Evolutionary conservation across 768 basidiomycete genomes (phyloP), one percentile per base, ranked within the genome.

Genomic region (Lactarius indigo): DNA sequence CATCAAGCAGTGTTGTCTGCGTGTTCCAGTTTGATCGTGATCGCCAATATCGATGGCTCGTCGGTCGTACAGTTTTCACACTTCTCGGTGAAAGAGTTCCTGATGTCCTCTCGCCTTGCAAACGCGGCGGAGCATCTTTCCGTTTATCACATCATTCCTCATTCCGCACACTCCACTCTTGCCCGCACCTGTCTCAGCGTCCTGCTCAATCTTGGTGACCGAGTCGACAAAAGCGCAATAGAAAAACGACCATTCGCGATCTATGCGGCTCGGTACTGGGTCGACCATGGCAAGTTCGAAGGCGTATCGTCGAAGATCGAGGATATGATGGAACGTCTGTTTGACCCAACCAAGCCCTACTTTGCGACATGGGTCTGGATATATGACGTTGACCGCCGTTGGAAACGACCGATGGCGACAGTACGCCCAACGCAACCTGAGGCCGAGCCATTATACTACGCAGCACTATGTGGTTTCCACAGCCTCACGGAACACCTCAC

Each of bases 261-360:
- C 5, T 65, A 65, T 13, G 64, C 64, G 23, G 59, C 64, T 26
- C 59, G n/a, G n/a, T 10, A 65, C 23, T 65, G 64, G 64, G 58
- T 44, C 1, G 52, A 60, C 28, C 64, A 64, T 20, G 57, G 17
- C 2, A 44, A 54, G 13, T 52, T 59, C 20, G 47, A 39, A 3
- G 35, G 28, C 26, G 47, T 47, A 5, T 64, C 57, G 9, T 41
- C 35, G 10, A 1, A 15, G 5, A 64, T 54, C 35, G 28, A 59
- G 28, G 37, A 59, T 37, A 8, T 31, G 13, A 23, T 64, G 28
- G 6, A 39, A 9, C 12, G 33, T 5, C 57, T 64, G 3, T 64
- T 64, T 20, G 64, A 64, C 37, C 18, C 37, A 7, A 15, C 23
- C 20, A 39, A 12, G 30, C 64, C 57, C 7, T 47, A 59, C 13